phyloP scores from a whole-genome alignment of 78 protist species.

The Dictyostelium purpureum region DNA sequence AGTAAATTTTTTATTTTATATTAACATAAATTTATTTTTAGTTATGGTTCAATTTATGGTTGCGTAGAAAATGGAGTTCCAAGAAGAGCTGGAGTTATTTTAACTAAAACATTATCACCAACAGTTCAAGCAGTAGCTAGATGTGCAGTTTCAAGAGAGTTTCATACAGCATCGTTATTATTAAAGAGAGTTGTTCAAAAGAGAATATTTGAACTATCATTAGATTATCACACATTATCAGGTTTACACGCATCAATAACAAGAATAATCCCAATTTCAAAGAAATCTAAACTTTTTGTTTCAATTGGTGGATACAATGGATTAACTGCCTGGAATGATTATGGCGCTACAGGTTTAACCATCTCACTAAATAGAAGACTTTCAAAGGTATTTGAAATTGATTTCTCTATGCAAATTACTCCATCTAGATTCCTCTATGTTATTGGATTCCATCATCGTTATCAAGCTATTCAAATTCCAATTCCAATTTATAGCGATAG shows the following conservation, averaged over 20 bases:
- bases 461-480: constrained; percentile 38
- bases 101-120: neutral
- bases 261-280: constrained; percentile 52
- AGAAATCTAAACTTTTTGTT: neutral
- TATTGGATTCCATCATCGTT: constrained; percentile 28
- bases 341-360: neutral
- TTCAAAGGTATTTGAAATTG: constrained; percentile 18
- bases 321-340: neutral
- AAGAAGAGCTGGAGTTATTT: neutral
- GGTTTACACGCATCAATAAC: neutral
- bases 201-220: constrained; percentile 13
- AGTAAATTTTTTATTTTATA: neutral
- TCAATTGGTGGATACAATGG: neutral
- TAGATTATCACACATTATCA: neutral
- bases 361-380: neutral
- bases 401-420: neutral
- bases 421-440: constrained; percentile 6
- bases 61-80: neutral
- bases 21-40: neutral
- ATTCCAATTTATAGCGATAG: constrained; percentile 42
- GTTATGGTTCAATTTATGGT: neutral
- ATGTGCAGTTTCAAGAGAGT: neutral
- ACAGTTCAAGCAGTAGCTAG: neutral
- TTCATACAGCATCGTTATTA: neutral
- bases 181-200: constrained; percentile 28